Base-by-base conservation (phyloP, 2,329 filamentous ascomycete species). In the Acephala macrosclerotiorum region DNA sequence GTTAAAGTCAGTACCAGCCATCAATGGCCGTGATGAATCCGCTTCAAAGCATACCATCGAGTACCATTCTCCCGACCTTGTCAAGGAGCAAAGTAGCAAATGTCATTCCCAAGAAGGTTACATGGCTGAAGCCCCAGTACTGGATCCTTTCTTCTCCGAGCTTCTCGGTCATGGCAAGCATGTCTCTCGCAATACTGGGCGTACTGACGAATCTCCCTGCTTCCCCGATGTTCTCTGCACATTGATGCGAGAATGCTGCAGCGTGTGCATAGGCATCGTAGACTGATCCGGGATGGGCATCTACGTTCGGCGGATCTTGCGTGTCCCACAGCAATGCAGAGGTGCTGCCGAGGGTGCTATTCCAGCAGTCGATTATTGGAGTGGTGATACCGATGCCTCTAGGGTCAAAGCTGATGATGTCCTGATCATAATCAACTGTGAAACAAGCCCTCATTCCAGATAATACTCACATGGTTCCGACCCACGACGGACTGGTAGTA, bases 111-210 rank as follows among this genome's bases (percentile, higher is more conserved):
- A 83, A 73, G 7, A 79, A 74, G 0, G 79, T 82, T 5, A 81
- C 81, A 65, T 86, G 86, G 6, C 82, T 84, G 60, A 85, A 80
- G 0, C 84, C 83, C 76, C 82, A 80, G 68, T 84, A 86, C 70
- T 81, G 80, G 35, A 85, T 68, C 66, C 74, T 76, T 51, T 70
- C 69, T 63, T 66, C 64, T 61, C 65, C 72, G 55, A 64, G 75
- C 67, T 70, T 73, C 35, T 67, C 74, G 69, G 75, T 60, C 25
- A 78, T 74, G 40, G 73, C 71, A 18, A 77, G 70, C 76, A 79
- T 78, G 40, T 78, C 77, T 60, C 73, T 68, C 2, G 74, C 77
- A 18, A 75, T 73, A 62, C 73, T 70, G 35, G 73, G 67, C 20
- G 77, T 75, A 55, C 73, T 68, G 14, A 73, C 57, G 40, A 66